Evolutionary conservation across 164 flowering plant genomes (phyloP), one percentile per base, ranked within the genome.

Genomic region (Houttuynia cordata): DNA sequence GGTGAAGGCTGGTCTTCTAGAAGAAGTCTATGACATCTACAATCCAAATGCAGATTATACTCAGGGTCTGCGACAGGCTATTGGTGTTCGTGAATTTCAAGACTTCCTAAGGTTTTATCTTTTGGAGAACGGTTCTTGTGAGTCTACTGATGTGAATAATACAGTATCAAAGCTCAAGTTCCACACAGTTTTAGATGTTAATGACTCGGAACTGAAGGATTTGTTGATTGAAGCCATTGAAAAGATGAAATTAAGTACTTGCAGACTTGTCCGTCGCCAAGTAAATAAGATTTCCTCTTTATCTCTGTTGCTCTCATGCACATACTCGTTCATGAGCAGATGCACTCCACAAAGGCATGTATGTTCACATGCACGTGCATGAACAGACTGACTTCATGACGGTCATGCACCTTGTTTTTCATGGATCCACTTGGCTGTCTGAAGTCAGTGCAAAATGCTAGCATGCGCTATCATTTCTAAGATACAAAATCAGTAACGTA

Each of bases 71-170:
- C 69, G 79, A 61, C 97, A 93, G 68, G 95, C 97, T 42, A 93
- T 91, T 65, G 97, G 99, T 63, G 97, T 90, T 1, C 75, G 97
- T 40, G 99, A 93, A 64, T 93, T 93, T 68, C 87, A 82, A 62
- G 72, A 80, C 57, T 86, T 85, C 80, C 57, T 93, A 23, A 69
- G 62, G 56, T 67, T 52, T 64, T 73, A 59, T 64, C 69, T 59
- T 52, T 60, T 63, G 51, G 63, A 66, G 13, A 12, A 24, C 30
- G 49, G 47, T 66, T 56, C 7, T 53, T 24, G 50, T 50, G 15
- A 25, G 37, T 53, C 68, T 24, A 60, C 42, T 39, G 57, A 53
- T 37, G 41, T 42, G 58, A 37, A 53, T 47, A 47, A 67, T 23
- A 45, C n/a, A n/a, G n/a, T n/a, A n/a, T n/a, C n/a, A n/a, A n/a